These are phyloP conservation scores for Alternaria rosae DNA, from an alignment of 2,329 filamentous ascomycete species.

Conservation along the genomic window DNA sequence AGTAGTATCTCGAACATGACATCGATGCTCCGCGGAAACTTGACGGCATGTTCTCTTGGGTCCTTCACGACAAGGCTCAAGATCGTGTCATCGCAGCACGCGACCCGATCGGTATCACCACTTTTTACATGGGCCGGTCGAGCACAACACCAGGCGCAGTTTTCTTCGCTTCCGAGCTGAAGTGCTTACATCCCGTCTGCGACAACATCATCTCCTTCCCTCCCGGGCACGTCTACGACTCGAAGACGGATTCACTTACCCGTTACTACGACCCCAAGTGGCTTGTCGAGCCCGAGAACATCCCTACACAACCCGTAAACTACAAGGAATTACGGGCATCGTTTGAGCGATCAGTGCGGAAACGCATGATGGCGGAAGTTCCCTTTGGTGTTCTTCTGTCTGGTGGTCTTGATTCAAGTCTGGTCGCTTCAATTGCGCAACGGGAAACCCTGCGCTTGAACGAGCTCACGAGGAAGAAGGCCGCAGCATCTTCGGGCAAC, in stretches of 20 bases:
- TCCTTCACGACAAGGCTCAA: constrained; percentile 93
- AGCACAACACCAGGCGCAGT: constrained; percentile 82
- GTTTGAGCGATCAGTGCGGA: constrained; percentile 90
- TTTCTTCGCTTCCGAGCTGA: constrained; percentile 97
- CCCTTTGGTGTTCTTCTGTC: constrained; percentile 96
- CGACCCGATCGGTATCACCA: constrained; percentile 96
- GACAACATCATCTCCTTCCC: constrained; percentile 95
- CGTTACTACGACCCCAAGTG: constrained; percentile 92
- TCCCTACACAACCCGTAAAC: constrained; percentile 83
- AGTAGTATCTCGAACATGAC: constrained; percentile 87
- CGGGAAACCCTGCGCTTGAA: constrained; percentile 84
- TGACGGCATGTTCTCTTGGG: constrained; percentile 99
- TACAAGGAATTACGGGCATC: constrained; percentile 81
- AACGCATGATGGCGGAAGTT: constrained; percentile 98
- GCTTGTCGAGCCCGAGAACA: constrained; percentile 79
- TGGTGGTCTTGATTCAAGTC: constrained; percentile 91
- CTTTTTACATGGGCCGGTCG: constrained; percentile 92
- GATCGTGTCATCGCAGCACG: constrained; percentile 92
- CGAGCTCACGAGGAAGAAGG: constrained; percentile 62
- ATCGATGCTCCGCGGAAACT: constrained; percentile 91
- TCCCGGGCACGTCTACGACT: constrained; percentile 95
- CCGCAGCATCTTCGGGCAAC: constrained; percentile 44
- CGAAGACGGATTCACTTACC: constrained; percentile 82
- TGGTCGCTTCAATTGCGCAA: constrained; percentile 95
- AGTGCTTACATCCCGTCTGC: constrained; percentile 90